Evolutionary conservation across 495 filamentous ascomycete species (phyloP), one percentile per base, ranked within the genome.

Genomic region (Hyaloscypha bicolor): DNA sequence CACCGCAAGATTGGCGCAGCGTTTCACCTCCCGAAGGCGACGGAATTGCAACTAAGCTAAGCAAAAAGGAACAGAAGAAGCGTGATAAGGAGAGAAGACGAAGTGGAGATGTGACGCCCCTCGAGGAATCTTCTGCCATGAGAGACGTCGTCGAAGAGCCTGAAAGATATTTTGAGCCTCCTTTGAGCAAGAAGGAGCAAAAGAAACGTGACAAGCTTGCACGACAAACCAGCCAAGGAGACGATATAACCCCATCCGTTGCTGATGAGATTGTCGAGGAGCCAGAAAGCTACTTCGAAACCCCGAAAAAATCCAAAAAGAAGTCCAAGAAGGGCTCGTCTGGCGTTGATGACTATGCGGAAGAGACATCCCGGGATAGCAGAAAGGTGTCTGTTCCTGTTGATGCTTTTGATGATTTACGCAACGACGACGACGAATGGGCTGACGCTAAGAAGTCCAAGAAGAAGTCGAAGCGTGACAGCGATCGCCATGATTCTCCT

Each of bases 141-240:
- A 53, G 55, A 37, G 60, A 69, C 2, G 31, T 65, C 21, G 63
- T 78, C 52, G 78, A 77, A 6, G 82, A 84, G 69, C 74, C 76
- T 9, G 73, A 76, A 12, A 71, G 71, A 3, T 76, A 79, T 63
- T 72, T 79, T 32, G 74, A 74, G 33, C 66, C 71, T 11, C 75
- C 77, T 51, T 52, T 78, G 30, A 76, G 71, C 55, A 77, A 77
- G 55, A 79, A 77, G 66, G 75, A 80, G 45, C 72, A 72, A 52
- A 78, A 75, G 67, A 77, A 75, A 68, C 76, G 70, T 45, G 76
- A 78, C 25, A 78, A 72, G 64, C 72, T 67, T 25, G 69, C 72
- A 21, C 57, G 61, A 62, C 73, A 76, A 69, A 45, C 37, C 22
- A 66, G 55, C n/a, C 62, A 63, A 56, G 35, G 51, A 48, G 64